Evolutionary conservation across 169 alveolate genomes (phyloP), one percentile per base, ranked within the genome.

Genomic region (Amoebophrya sp.): DNA sequence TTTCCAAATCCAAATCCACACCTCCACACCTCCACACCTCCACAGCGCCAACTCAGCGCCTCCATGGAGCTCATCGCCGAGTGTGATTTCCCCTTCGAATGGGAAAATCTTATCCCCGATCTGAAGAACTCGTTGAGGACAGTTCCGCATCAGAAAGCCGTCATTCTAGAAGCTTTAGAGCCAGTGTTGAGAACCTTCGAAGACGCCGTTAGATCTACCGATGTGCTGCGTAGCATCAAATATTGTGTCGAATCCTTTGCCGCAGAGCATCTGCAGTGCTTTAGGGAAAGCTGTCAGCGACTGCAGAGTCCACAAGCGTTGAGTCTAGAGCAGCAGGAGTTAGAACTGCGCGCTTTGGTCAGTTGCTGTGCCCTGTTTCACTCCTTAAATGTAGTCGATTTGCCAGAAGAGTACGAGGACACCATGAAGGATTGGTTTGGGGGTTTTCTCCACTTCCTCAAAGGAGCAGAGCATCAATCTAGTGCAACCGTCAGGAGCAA

Each of bases 321-420:
- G n/a, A n/a, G n/a, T n/a, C 36, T 36, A 0, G 83, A 18, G 83
- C 83, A 65, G 33, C 83, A 12, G 26, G 36, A 26, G 83, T 26
- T 26, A 36, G 83, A 65, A 36, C 83, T 65, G 83, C 83, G 83
- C 41, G 24, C 40, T 78, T 41, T 36, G 83, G 53, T 41, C 83
- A 26, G 34, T 40, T n/a, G 40, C 92, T 40, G n/a, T 41, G 41
- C 36, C 23, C 41, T 90, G 0, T 90, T 90, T 34, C 47, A 40
- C 78, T 36, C 36, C 29, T 78, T 90, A 33, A 90, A 90, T 41
- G 92, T 90, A 33, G 92, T 90, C 41, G 92, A 90, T n/a, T 33
- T 90, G 29, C 92, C 92, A 24, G 92, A 65, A 36, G 39, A 65
- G 83, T 65, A 65, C 83, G 83, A 65, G 83, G 83, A 65, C 83